Evolutionary conservation across 495 filamentous ascomycete genomes (phyloP), one percentile per base, ranked within the genome.

Genomic region (Acidiella bohemica): DNA sequence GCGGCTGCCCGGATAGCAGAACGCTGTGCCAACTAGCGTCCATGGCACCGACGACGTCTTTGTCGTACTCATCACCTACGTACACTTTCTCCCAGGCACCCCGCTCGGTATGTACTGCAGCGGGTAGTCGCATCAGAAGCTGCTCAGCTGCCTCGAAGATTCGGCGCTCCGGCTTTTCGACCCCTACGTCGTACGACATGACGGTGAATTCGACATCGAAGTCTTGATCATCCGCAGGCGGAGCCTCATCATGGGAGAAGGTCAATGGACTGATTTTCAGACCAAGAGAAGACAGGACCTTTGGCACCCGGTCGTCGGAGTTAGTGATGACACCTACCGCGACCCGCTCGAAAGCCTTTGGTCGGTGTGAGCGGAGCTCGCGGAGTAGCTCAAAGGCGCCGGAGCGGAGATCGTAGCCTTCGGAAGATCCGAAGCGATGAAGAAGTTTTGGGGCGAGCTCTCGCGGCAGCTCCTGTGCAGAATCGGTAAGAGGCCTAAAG

Each of bases 131-230:
- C 33, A n/a, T 20, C 18, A 39, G 25, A 40, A 63, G 35, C 11
- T 58, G 51, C 42, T 60, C 63, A 1, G 77, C 80, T 10, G 75
- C 70, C 21, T 73, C 60, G 44, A 81, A 90, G 23, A 87, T 80
- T 12, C 58, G 17, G 5, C 41, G 51, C 49, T 72, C 59, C 1
- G 83, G 83, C 57, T 90, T 90, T 50, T 72, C 71, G 20, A 55
- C 58, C 0, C 79, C 83, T 12, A 76, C 74, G 46, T 86, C 80
- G 48, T 85, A 87, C 41, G 78, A 83, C 30, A 81, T 68, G 18
- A 74, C 68, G 1, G 79, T 62, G 39, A 87, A 72, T 45, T 80
- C 71, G 17, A 88, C 48, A 51, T 83, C 74, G 21, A 24, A 27
- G n/a, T 24, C 36, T 10, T 32, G 27, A 10, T n/a, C 22, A 16